Percentiles rank a stretch among this genome's conserved stretches.
These are phyloP conservation scores for Wallemia ichthyophaga DNA, from an alignment of 1,284 basidiomycete genomes.

Conservation along the genomic window DNA sequence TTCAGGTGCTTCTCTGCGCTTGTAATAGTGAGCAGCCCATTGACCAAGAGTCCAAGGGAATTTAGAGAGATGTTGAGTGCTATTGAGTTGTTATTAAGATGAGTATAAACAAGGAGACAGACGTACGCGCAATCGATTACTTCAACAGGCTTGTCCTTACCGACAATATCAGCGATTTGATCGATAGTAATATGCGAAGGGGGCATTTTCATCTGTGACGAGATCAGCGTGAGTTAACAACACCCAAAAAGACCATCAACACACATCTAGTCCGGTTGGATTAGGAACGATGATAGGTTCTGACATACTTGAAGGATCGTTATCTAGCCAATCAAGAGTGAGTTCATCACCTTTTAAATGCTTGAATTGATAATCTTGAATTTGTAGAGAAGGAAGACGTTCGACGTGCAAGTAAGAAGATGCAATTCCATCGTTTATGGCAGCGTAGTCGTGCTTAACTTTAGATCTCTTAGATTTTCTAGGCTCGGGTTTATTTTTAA, in stretches of 20 bases:
- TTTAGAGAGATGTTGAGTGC: not conserved
- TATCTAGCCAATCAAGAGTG: conserved; percentile 35
- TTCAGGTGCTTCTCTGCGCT: not conserved
- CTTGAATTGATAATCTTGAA: conserved; percentile 30
- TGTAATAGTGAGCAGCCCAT: conserved; percentile 68
- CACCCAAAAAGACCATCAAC: not conserved
- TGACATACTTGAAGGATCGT: conserved; percentile 32
- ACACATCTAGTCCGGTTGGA: conserved; percentile 36
- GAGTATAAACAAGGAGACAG: not conserved
- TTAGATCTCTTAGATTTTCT: conserved; percentile 1
- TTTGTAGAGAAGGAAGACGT: conserved; percentile 3
- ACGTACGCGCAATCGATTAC: conserved; percentile 29
- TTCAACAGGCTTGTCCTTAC: conserved; percentile 43
- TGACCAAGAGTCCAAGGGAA: conserved; percentile 52
- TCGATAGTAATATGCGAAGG: conserved; percentile 31
- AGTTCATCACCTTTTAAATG: conserved; percentile 34
- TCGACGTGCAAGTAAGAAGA: conserved; percentile 1
- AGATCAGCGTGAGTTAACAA: no score
- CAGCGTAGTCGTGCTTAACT: conserved; percentile 1
- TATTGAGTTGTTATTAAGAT: not conserved
- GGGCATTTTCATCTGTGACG: conserved; percentile 41
- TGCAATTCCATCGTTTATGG: not conserved
- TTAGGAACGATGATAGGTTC: conserved; percentile 43
- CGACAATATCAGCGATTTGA: conserved; percentile 50
- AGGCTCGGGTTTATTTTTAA: conserved; percentile 1